Evolutionary conservation across 163 green algal genomes (phyloP).

Genomic region (Chlorella variabilis): DNA sequence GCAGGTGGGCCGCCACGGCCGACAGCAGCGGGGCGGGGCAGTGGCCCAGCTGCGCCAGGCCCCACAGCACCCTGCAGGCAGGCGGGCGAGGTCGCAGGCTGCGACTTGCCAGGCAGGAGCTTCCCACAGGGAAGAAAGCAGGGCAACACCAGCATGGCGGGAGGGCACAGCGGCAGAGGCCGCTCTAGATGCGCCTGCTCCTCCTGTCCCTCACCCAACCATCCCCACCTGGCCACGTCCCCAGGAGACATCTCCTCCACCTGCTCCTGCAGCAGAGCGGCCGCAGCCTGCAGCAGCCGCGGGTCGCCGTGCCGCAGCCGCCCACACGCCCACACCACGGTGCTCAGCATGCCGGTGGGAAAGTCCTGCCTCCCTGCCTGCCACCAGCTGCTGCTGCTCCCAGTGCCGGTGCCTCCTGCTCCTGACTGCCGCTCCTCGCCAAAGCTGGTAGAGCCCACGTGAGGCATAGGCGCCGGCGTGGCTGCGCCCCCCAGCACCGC

Average conservation of each 20-base stretch:
- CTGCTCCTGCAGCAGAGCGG: not conserved
- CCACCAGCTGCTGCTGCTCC: not conserved
- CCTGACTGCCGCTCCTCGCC: not conserved
- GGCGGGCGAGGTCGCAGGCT: not conserved
- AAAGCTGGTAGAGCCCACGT: not conserved
- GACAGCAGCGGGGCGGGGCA: constrained; percentile 3
- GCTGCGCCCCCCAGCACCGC: not conserved
- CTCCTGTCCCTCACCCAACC: too few relatives aligned
- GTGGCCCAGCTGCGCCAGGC: constrained; percentile 30
- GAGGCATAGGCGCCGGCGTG: too few relatives aligned
- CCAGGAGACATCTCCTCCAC: constrained; percentile 14
- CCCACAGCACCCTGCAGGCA: constrained; percentile 13
- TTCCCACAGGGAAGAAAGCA: too few relatives aligned
- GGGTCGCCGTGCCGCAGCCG: constrained; percentile 10
- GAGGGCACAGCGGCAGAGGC: too few relatives aligned
- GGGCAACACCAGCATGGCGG: too few relatives aligned
- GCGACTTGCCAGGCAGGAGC: not conserved
- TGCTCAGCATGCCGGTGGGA: constrained; percentile 15
- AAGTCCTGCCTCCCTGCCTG: not conserved
- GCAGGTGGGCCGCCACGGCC: not conserved
- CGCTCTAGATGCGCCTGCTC: too few relatives aligned
- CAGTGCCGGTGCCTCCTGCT: not conserved
- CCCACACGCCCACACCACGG: constrained; percentile 22
- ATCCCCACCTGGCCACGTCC: constrained; percentile 11
- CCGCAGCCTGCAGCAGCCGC: not conserved